Percentiles rank a stretch among this genome's conserved stretches.
Conservation (phyloP, 805 yeast species). For the Hanseniaspora thailandica region DNA sequence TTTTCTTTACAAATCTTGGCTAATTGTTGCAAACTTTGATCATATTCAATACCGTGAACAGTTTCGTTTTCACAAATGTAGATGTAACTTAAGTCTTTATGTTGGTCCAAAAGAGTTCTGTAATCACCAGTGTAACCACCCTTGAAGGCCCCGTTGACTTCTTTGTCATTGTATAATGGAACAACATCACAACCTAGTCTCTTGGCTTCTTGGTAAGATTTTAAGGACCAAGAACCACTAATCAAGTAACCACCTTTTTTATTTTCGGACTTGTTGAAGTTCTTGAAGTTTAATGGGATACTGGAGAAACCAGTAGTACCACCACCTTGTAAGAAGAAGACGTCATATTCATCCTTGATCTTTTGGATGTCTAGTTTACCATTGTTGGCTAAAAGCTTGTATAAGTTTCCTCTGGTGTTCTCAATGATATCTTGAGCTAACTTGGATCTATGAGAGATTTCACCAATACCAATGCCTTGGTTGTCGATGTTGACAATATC, state of each 20-base stretch:
- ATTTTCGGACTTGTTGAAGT: slow-evolving; percentile 20
- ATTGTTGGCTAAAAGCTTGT: slow-evolving; percentile 31
- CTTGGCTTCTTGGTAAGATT: slow-evolving; percentile 73
- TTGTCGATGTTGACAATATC: slow-evolving; percentile 65
- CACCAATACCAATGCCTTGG: slow-evolving; percentile 81
- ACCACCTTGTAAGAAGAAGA: slow-evolving; percentile 93
- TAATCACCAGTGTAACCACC: slow-evolving; percentile 32
- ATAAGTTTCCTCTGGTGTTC: slow-evolving; percentile 57
- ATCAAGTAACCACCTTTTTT: slow-evolving; percentile 76
- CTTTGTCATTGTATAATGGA: slow-evolving; percentile 46
- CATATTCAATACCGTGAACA: slow-evolving; percentile 84
- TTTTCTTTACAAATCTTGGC: slow-evolving; percentile 30
- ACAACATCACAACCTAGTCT: slow-evolving; percentile 71
- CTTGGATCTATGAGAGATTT: slow-evolving; percentile 86
- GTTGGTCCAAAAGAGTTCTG: slow-evolving; percentile 15
- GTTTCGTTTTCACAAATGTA: slow-evolving; percentile 96
- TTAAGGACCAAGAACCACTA: slow-evolving; percentile 90
- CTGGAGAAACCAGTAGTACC: slow-evolving; percentile 94
- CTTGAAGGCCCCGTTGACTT: slow-evolving; percentile 45
- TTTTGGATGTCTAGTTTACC: slow-evolving; percentile 35
- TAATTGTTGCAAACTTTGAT: slow-evolving; percentile 29
- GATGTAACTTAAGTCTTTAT: slow-evolving; percentile 65
- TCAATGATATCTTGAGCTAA: slow-evolving; percentile 71
- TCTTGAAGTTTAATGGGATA: slow-evolving; percentile 54
- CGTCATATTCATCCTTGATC: slow-evolving; percentile 80